Evolutionary conservation across 2,329 filamentous ascomycete species (phyloP).

Genomic region (Bipolaris cookei): DNA sequence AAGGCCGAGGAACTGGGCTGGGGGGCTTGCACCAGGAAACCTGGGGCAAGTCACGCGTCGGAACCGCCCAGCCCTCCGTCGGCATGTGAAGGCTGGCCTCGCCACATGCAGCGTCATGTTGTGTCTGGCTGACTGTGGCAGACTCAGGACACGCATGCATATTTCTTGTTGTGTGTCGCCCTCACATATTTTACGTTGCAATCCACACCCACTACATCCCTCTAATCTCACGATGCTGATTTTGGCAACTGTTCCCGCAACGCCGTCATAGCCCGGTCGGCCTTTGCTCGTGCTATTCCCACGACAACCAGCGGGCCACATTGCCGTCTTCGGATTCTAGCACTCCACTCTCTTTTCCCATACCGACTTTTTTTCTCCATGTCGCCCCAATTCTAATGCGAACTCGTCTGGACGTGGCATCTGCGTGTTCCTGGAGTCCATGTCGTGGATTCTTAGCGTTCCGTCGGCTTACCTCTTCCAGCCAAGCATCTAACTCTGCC

Average conservation of each 20-base stretch:
- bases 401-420: neutral
- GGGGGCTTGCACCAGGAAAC: conserved; percentile 18
- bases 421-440: neutral
- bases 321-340: conserved; percentile 25
- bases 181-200: neutral
- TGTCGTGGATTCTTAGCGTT: neutral
- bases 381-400: neutral
- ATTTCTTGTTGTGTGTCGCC: too few relatives aligned
- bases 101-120: conserved; percentile 17
- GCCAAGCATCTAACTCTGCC: neutral
- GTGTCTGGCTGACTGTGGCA: neutral
- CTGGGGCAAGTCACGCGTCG: conserved; percentile 32
- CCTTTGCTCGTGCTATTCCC: conserved; percentile 27
- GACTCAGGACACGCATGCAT: too few relatives aligned
- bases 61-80: conserved; percentile 8
- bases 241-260: conserved; percentile 30
- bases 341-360: conserved; percentile 1
- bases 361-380: neutral
- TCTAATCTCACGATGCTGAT: conserved; percentile 9
- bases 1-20: conserved; percentile 11
- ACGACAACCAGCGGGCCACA: conserved; percentile 23
- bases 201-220: neutral
- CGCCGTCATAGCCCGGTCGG: conserved; percentile 34
- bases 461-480: conserved; percentile 10
- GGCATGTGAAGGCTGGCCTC: conserved; percentile 32